Evolutionary conservation across 805 yeast species (phyloP).

Genomic region (Saturnispora diversa): DNA sequence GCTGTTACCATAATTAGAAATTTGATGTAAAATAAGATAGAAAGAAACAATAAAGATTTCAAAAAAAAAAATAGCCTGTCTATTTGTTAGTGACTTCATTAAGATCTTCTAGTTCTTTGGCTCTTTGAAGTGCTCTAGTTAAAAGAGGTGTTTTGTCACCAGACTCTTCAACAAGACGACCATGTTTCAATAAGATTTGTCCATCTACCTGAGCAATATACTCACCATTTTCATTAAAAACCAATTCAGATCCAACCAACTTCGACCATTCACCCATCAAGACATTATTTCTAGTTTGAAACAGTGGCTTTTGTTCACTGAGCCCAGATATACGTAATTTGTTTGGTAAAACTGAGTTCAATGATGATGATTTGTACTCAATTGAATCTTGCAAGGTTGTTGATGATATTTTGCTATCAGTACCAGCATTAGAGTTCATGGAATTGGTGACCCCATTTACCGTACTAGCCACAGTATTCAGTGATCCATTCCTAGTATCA

Average conservation of each 20-base stretch:
- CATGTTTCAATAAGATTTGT: conserved; percentile 26
- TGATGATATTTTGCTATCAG: background rate
- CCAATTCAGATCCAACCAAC: conserved; percentile 64
- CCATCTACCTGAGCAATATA: conserved; percentile 26
- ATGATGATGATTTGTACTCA: conserved; percentile 12
- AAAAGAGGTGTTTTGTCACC: conserved; percentile 21
- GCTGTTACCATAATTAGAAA: no score
- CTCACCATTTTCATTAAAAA: conserved; percentile 32
- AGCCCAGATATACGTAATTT: conserved; percentile 49
- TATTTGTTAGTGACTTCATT: background rate
- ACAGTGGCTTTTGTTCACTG: conserved; percentile 45
- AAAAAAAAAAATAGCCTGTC: background rate
- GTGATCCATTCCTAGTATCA: conserved; percentile 20
- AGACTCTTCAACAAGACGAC: conserved; percentile 23
- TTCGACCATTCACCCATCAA: conserved; percentile 73
- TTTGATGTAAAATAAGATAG: no score
- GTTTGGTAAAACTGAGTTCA: conserved; percentile 10
- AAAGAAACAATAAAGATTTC: no score
- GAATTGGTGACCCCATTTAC: background rate
- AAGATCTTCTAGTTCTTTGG: conserved; percentile 13
- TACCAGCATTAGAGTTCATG: background rate
- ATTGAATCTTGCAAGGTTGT: conserved; percentile 13
- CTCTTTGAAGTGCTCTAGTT: conserved; percentile 19
- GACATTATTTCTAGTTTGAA: conserved; percentile 49
- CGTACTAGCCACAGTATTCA: conserved; percentile 2